These are phyloP conservation scores for Pueraria montana DNA, from an alignment of 306 rosid genomes.

Conservation along the genomic window DNA sequence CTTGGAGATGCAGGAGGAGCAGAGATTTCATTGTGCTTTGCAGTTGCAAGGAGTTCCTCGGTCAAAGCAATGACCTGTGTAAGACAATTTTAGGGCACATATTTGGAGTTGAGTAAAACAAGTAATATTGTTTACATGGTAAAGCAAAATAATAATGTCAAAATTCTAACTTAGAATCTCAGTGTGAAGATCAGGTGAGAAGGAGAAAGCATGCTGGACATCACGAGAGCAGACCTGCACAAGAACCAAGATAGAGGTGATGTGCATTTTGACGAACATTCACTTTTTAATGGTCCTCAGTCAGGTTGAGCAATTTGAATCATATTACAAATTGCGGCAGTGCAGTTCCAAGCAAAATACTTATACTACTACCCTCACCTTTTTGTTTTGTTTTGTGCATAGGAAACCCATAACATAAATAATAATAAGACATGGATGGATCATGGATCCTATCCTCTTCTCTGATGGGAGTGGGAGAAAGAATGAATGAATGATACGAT, in stretches of 20 bases:
- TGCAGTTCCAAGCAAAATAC: slow-evolving; percentile 49
- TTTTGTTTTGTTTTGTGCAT: too few relatives aligned
- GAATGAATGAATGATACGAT: too few relatives aligned
- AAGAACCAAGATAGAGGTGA: slow-evolving; percentile 86
- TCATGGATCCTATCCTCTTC: too few relatives aligned
- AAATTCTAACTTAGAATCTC: slow-evolving; percentile 80
- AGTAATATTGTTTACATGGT: slow-evolving; percentile 38
- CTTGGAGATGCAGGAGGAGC: slow-evolving; percentile 56
- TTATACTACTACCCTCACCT: slow-evolving; percentile 62
- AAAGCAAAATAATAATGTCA: slow-evolving; percentile 61
- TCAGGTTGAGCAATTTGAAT: slow-evolving; percentile 52
- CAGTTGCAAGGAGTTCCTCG: slow-evolving; percentile 91
- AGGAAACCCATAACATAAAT: too few relatives aligned
- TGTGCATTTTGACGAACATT: slow-evolving; percentile 68
- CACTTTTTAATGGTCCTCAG: slow-evolving; percentile 44
- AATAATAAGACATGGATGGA: too few relatives aligned
- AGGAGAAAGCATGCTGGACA: slow-evolving; percentile 80
- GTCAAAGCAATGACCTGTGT: slow-evolving; percentile 90
- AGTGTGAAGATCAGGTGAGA: slow-evolving; percentile 76
- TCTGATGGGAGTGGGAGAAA: too few relatives aligned
- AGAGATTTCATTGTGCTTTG: slow-evolving; percentile 76
- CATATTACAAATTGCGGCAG: slow-evolving; percentile 45
- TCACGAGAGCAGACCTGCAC: slow-evolving; percentile 92
- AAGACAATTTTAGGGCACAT: slow-evolving; percentile 60
- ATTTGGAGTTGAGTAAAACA: slow-evolving; percentile 47